Evolutionary conservation across 2,329 filamentous ascomycete species (phyloP), one percentile per base, ranked within the genome.

Genomic region (Capronia epimyces): DNA sequence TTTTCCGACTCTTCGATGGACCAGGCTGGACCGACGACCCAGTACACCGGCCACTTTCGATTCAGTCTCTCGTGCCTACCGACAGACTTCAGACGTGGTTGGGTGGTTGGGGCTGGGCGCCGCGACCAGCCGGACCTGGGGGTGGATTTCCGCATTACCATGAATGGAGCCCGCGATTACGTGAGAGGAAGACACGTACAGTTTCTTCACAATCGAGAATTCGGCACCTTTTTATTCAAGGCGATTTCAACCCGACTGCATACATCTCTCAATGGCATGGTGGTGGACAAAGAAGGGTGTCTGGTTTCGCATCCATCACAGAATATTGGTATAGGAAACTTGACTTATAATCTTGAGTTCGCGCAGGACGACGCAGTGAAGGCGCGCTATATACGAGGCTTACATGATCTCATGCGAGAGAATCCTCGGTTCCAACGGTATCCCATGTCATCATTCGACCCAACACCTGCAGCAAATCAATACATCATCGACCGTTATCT

Each of bases 121-220:
- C 41, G 36, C 24, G 47, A 46, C 20, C 29, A 47, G 21, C 21
- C 21, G n/a, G 41, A 54, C 40, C 41, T 27, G 18, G 52, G 47
- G 27, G 52, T 54, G 15, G 52, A 54, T 34, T 44, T 54, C 32
- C 32, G 50, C 10, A 27, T 52, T 24, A 52, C 50, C 40, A 40
- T 52, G 12, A 39, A 48, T 31, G 46, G 43, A 37, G 48, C 32
- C 10, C 46, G 25, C 24, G 32, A 54, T 36, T 41, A 44, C 18
- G 48, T 54, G 18, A 34, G 39, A 16, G 43, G 46, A 16, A 36
- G 47, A n/a, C 52, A 54, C 50, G 52, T 47, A 36, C 42, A 43
- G n/a, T 36, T 54, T 10, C 39, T 27, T 7, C 49, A 54, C 37
- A 20, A 34, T 9, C 34, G 47, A 21, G 50, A 49, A 32, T n/a